Evolutionary conservation across 805 yeast genomes (phyloP), one percentile per base, ranked within the genome.

Genomic region (Metschnikowia anglica): DNA sequence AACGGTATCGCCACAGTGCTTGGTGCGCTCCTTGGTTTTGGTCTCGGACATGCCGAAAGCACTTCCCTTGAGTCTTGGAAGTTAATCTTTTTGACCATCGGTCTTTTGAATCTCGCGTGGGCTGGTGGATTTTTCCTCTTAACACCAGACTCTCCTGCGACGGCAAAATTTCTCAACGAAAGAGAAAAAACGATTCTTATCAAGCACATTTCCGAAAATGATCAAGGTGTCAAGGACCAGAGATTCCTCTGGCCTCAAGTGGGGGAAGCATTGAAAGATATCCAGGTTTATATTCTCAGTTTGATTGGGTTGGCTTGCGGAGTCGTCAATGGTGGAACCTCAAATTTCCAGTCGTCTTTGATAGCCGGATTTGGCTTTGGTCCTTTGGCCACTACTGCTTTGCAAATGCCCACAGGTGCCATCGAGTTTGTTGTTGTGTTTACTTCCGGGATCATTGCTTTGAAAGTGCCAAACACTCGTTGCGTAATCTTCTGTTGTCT

Each of bases 281-380:
- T 52, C 18, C 58, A 54, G 44, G 52, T 53, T 15, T 56, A 56
- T 51, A 43, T 56, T 21, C 44, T 47, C 33, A 41, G 48, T 23
- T 13, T 56, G 10, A 53, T 56, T 28, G 44, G 49, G 9, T 27
- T 39, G 23, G 43, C 34, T 15, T 39, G 43, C 50, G 30, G 48
- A 57, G 33, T 64, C 56, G 35, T 61, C 56, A 37, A 46, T 56
- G 27, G 63, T 57, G 56, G 53, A 25, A 49, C 56, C 11, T 54
- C 59, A 32, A 54, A 50, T 36, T 53, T 58, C 26, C 53, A 54
- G 39, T 50, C 56, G 26, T 42, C 59, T 3, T 54, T 54, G 35
- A 55, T 55, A 27, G 39, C 47, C 16, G 47, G 56, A 2, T 56
- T 56, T 39, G 60, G 60, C 5, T 56, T 55, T 39, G 46, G 48